Percentiles rank a stretch among this genome's conserved stretches.
Evolutionary conservation across 2,329 filamentous ascomycete species (phyloP).

Genomic region (Botrytis galanthina): DNA sequence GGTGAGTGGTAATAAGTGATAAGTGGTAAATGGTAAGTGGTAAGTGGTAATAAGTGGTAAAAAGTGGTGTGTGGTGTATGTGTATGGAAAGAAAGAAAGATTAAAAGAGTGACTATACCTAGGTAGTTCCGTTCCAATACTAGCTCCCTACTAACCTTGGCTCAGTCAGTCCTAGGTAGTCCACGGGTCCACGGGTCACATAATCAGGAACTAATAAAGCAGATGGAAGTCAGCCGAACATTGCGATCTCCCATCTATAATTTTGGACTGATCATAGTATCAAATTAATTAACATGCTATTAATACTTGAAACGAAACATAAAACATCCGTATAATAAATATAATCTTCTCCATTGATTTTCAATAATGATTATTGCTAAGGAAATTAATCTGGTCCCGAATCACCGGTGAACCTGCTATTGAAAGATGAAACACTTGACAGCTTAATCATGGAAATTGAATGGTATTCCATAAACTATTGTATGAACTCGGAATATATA

Average conservation of each 20-base stretch:
- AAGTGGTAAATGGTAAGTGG: too few relatives aligned
- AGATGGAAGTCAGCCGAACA: slow-evolving; percentile 1
- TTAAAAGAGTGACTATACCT: background rate
- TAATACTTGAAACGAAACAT: background rate
- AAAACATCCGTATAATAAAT: background rate
- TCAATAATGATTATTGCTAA: background rate
- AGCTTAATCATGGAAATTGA: background rate
- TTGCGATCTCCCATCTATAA: background rate
- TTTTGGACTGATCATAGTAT: background rate
- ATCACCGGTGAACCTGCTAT: too few relatives aligned
- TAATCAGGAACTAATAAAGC: background rate
- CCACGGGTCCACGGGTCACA: too few relatives aligned
- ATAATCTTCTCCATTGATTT: background rate
- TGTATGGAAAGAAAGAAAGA: background rate
- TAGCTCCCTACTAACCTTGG: too few relatives aligned
- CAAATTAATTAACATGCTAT: background rate
- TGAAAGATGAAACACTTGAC: background rate
- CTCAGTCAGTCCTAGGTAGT: background rate
- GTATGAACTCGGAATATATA: background rate
- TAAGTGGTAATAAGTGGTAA: background rate
- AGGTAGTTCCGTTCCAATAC: background rate
- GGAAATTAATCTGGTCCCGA: background rate
- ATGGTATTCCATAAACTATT: too few relatives aligned
- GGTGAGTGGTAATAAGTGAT: background rate
- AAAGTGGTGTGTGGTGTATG: background rate